Evolutionary conservation across 1,139 yeast genomes (phyloP).

Genomic region (Eremothecium sinecaudum): DNA sequence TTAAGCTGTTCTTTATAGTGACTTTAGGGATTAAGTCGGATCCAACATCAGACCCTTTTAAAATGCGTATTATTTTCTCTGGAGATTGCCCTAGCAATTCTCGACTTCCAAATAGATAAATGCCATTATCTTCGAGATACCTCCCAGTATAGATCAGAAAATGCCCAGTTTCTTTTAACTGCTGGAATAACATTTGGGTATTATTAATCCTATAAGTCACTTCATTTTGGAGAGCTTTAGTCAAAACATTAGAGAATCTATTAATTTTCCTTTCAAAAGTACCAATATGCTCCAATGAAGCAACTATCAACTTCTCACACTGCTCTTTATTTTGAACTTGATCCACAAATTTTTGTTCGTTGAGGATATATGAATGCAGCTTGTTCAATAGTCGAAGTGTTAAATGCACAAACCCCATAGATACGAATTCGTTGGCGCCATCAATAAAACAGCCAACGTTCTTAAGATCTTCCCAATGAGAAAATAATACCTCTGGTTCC

Average conservation of each 20-base stretch:
- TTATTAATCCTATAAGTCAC: constrained; percentile 57
- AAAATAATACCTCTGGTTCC: constrained; percentile 83
- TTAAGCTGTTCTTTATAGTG: constrained; percentile 27
- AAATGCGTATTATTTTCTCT: constrained; percentile 31
- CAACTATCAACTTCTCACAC: constrained; percentile 69
- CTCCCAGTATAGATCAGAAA: constrained; percentile 67
- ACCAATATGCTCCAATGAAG: constrained; percentile 77
- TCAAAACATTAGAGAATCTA: constrained; percentile 62
- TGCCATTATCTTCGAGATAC: constrained; percentile 62
- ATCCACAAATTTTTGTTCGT: constrained; percentile 63
- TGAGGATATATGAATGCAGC: constrained; percentile 58
- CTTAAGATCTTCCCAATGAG: constrained; percentile 66
- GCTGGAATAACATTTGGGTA: constrained; percentile 41
- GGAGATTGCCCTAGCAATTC: constrained; percentile 32
- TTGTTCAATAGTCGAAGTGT: constrained; percentile 62
- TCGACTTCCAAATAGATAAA: constrained; percentile 33
- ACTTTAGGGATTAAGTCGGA: constrained; percentile 30
- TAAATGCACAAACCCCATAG: constrained; percentile 61
- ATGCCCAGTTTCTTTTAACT: constrained; percentile 56
- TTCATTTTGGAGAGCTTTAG: constrained; percentile 69
- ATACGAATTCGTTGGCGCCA: constrained; percentile 79
- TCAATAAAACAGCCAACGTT: constrained; percentile 67
- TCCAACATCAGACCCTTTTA: constrained; percentile 32
- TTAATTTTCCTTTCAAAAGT: constrained; percentile 76
- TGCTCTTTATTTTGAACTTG: constrained; percentile 44